Evolutionary conservation across 2,329 filamentous ascomycete genomes (phyloP).

Genomic region (Colletotrichum sp.): DNA sequence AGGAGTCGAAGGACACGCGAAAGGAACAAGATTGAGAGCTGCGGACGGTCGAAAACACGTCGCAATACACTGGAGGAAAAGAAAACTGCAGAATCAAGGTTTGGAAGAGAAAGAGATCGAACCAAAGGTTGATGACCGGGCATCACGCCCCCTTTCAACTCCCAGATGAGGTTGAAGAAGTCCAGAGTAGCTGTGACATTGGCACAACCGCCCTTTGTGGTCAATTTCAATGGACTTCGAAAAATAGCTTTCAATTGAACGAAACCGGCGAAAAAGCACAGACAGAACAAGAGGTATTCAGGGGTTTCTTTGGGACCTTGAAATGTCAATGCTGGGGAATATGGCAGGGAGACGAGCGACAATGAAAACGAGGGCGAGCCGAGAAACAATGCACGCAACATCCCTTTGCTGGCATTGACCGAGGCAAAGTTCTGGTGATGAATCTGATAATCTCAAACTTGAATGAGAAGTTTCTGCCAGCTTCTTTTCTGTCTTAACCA

Average conservation of each 20-base stretch:
- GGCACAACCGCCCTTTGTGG: not conserved
- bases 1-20: not conserved
- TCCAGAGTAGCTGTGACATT: not conserved
- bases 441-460: not conserved
- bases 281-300: not conserved
- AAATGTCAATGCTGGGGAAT: not conserved
- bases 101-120: not conserved
- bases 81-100: rapidly evolving
- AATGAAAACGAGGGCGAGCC: not conserved
- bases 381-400: not conserved
- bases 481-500: not conserved
- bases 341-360: not conserved
- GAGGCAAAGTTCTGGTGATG: not conserved
- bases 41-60: not conserved
- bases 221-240: not conserved
- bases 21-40: not conserved
- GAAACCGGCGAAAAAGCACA: not conserved
- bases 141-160: not conserved
- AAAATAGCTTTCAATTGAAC: not conserved
- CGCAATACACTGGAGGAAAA: not conserved
- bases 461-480: not conserved
- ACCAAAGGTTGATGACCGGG: not conserved
- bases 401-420: not conserved
- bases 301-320: not conserved
- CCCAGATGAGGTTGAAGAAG: not conserved